Conservation (phyloP, 129 eudicot genomes). For the Flaveria brownii region DNA sequence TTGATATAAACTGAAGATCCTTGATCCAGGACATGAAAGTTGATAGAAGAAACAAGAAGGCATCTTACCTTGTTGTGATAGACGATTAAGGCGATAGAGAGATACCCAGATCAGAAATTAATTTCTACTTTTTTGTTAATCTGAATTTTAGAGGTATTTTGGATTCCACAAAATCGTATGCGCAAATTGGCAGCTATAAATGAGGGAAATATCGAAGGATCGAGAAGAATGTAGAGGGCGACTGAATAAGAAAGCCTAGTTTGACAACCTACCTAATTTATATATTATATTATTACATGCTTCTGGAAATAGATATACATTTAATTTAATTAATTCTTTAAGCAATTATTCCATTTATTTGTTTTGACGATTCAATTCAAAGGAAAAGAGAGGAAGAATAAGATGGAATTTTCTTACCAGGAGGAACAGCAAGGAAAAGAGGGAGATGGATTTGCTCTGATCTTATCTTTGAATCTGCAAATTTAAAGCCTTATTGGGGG, state of each 20-base stretch:
- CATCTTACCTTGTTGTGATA: conserved; percentile 31
- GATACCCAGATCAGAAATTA: background rate
- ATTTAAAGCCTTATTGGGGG: conserved; percentile 15
- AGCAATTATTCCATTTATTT: no score
- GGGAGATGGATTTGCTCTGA: conserved; percentile 34
- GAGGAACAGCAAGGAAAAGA: conserved; percentile 34
- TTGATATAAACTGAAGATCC: no score
- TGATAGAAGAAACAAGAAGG: background rate
- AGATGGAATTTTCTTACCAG: background rate
- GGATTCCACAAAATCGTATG: conserved; percentile 9
- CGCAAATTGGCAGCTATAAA: background rate
- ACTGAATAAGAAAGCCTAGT: conserved; percentile 6
- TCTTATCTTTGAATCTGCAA: conserved; percentile 19
- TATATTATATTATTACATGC: background rate
- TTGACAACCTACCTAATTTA: conserved; percentile 17
- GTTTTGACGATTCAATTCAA: background rate
- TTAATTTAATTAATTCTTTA: background rate
- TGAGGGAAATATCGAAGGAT: conserved; percentile 12
- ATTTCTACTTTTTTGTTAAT: background rate
- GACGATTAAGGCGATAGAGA: conserved; percentile 32
- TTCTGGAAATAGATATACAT: background rate
- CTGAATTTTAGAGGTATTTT: background rate
- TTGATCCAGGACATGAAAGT: no score
- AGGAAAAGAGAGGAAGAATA: background rate
- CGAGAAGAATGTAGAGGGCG: conserved; percentile 12